These are phyloP conservation scores for Venturia nashicola DNA, from an alignment of 2,329 filamentous ascomycete genomes.

Conservation along the genomic window DNA sequence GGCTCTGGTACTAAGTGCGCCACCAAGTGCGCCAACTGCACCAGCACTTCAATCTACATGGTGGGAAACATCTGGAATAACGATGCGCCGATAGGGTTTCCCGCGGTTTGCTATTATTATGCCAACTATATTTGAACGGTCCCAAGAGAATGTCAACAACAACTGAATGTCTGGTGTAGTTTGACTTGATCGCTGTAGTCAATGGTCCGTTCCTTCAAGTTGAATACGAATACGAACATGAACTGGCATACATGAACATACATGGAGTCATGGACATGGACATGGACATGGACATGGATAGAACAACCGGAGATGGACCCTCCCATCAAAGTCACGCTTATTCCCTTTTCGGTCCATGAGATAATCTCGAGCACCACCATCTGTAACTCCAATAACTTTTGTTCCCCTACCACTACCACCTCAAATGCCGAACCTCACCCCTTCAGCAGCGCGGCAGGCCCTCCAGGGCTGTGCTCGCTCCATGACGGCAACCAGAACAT, in stretches of 20 bases:
- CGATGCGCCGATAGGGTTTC: neutral
- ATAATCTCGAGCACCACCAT: neutral
- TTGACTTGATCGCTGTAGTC: neutral
- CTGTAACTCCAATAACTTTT: neutral
- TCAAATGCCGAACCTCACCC: slow-evolving; percentile 40
- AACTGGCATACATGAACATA: too few species aligned
- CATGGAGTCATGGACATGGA: too few species aligned
- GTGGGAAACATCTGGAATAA: neutral
- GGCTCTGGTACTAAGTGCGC: neutral
- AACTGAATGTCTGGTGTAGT: neutral
- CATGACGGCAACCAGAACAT: slow-evolving; percentile 11
- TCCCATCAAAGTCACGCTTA: neutral
- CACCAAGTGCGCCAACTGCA: too few species aligned
- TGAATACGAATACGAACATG: too few species aligned
- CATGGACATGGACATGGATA: neutral
- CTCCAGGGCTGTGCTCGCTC: slow-evolving; percentile 24
- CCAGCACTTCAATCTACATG: neutral
- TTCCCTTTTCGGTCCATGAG: neutral
- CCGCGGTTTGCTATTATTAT: neutral
- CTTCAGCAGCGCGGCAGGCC: slow-evolving; percentile 63
- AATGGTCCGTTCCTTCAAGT: neutral
- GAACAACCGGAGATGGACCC: neutral
- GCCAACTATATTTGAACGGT: neutral
- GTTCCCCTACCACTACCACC: neutral
- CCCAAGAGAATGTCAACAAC: neutral